phyloP scores from a whole-genome alignment of 2,329 filamentous ascomycete species.

The Atkinsonella texensis region DNA sequence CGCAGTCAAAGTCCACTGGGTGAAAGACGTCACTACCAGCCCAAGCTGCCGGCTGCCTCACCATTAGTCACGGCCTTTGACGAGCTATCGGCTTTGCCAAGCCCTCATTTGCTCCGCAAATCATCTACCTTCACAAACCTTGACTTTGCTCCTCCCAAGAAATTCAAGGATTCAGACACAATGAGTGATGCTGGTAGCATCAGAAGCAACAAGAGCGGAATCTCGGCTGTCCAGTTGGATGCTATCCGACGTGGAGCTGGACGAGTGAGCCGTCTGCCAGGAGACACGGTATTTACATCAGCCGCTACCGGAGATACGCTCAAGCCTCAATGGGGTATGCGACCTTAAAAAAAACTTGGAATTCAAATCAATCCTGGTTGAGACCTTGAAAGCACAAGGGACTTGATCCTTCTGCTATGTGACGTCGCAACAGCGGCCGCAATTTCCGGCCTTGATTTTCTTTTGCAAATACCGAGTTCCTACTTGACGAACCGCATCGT shows the following conservation, averaged over 20 bases:
- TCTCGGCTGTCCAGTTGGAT: constrained; percentile 56
- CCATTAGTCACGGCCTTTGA: constrained; percentile 77
- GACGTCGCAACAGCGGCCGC: neutral
- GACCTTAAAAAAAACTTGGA: constrained; percentile 19
- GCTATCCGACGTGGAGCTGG: constrained; percentile 76
- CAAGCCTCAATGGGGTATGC: constrained; percentile 48
- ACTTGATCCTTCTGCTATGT: neutral
- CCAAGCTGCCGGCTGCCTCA: constrained; percentile 60
- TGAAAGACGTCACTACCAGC: constrained; percentile 60
- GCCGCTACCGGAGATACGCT: constrained; percentile 51
- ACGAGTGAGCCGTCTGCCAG: constrained; percentile 73
- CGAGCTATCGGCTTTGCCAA: constrained; percentile 73
- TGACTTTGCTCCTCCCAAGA: constrained; percentile 70
- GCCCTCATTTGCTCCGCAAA: constrained; percentile 71
- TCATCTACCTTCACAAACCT: constrained; percentile 67
- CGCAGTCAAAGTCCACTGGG: constrained; percentile 52
- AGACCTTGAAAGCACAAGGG: neutral
- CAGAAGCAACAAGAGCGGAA: constrained; percentile 53
- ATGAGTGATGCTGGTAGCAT: constrained; percentile 58
- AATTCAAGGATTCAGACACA: constrained; percentile 51
- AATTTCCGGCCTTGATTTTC: neutral
- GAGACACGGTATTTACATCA: constrained; percentile 67
- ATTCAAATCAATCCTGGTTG: neutral
- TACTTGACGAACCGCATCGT: neutral
- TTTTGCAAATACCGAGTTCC: neutral